Percentiles rank a stretch among this genome's conserved stretches.
phyloP scores from a whole-genome alignment of 192 early-diverging fungal genomes.

The Globomyces pollinis-pini region DNA sequence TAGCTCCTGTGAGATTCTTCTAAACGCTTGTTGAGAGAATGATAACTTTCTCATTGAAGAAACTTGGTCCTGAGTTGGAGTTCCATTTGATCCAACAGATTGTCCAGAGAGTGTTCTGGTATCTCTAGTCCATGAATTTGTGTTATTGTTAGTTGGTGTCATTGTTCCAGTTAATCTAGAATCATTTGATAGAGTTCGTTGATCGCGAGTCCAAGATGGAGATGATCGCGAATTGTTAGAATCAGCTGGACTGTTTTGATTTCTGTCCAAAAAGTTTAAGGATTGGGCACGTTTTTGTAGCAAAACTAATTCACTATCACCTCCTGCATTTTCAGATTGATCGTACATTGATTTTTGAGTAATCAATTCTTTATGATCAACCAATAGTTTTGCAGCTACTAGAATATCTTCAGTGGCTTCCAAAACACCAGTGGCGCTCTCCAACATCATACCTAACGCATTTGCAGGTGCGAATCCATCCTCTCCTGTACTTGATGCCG shows the following conservation, averaged over 20 bases:
- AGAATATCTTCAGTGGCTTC: slow-evolving; percentile 46
- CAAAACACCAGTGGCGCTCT: slow-evolving; percentile 40
- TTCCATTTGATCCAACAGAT: background rate
- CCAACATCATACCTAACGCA: slow-evolving; percentile 41
- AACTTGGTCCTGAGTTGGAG: background rate
- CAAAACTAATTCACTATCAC: slow-evolving; percentile 25
- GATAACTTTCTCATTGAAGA: slow-evolving; percentile 1
- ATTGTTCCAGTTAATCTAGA: slow-evolving; percentile 1
- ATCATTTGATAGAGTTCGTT: background rate
- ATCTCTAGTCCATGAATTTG: background rate
- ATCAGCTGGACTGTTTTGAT: background rate
- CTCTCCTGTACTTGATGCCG: slow-evolving; percentile 44
- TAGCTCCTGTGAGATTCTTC: slow-evolving; percentile 12
- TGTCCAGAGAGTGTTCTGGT: background rate
- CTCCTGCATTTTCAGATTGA: slow-evolving; percentile 24
- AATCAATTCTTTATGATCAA: slow-evolving; percentile 40
- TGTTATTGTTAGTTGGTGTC: no score
- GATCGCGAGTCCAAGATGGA: slow-evolving; percentile 6
- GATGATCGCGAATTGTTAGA: background rate
- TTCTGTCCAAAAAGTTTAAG: slow-evolving; percentile 27
- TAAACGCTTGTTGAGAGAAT: background rate
- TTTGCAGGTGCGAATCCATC: slow-evolving; percentile 52
- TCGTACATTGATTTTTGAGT: slow-evolving; percentile 26
- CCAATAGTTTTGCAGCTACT: slow-evolving; percentile 38
- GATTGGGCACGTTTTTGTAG: slow-evolving; percentile 31